These are phyloP conservation scores for Dactylellina cionopaga DNA, from an alignment of 2,329 filamentous ascomycete species.

Conservation along the genomic window DNA sequence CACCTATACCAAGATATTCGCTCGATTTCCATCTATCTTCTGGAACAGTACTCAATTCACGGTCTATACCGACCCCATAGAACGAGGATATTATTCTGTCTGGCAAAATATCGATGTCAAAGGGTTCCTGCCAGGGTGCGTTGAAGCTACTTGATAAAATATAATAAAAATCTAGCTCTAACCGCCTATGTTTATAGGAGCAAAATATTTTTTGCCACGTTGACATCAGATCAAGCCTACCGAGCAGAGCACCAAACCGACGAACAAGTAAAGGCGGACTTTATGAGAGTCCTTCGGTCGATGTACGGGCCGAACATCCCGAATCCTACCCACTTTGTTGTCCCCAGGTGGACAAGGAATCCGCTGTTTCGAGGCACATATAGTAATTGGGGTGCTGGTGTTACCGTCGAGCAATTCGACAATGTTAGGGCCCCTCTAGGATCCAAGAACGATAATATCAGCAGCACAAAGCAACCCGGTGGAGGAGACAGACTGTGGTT, in stretches of 20 bases:
- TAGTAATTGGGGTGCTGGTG: conserved; percentile 54
- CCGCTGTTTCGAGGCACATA: conserved; percentile 54
- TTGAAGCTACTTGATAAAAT: background rate
- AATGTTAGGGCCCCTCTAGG: conserved; percentile 50
- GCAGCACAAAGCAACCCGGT: conserved; percentile 7
- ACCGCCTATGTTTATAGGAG: conserved; percentile 18
- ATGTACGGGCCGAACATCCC: conserved; percentile 73
- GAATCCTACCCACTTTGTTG: conserved; percentile 70
- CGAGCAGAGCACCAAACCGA: conserved; percentile 70
- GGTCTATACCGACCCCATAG: conserved; percentile 65
- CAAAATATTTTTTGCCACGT: conserved; percentile 74
- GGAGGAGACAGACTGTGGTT: conserved; percentile 53
- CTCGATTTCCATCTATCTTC: conserved; percentile 74
- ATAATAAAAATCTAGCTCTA: background rate
- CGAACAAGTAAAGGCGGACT: conserved; percentile 68
- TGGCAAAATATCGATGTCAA: conserved; percentile 71
- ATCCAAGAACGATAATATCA: conserved; percentile 1
- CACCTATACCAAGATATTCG: conserved; percentile 78
- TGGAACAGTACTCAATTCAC: conserved; percentile 70
- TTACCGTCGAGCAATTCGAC: conserved; percentile 53
- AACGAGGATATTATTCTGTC: conserved; percentile 68
- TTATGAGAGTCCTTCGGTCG: conserved; percentile 67
- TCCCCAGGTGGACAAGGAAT: conserved; percentile 68
- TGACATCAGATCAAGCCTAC: conserved; percentile 69
- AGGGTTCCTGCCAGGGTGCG: conserved; percentile 69